Conservation (phyloP, 2,329 filamentous ascomycete genomes). For the Diatrype stigma region DNA sequence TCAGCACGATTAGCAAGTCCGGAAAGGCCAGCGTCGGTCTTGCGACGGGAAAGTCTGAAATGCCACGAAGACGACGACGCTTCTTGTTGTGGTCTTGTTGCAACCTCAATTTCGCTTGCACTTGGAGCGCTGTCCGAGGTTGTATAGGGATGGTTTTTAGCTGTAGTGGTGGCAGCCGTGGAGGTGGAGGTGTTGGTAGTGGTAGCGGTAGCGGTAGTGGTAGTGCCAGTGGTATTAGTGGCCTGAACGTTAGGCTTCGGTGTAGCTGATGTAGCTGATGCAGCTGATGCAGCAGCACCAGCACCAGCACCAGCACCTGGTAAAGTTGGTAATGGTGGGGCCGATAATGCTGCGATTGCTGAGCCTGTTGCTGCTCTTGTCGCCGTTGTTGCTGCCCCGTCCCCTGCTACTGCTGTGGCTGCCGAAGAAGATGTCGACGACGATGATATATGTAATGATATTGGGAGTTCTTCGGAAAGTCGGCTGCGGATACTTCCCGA, state of each 20-base stretch:
- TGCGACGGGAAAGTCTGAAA: too few relatives aligned
- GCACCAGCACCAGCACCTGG: not conserved
- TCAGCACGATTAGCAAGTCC: too few relatives aligned
- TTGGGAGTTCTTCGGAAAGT: not conserved
- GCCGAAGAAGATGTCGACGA: constrained; percentile 1
- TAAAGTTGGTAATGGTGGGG: not conserved
- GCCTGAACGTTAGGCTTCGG: not conserved
- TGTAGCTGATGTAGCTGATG: not conserved
- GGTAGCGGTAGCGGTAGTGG: not conserved
- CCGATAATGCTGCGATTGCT: not conserved
- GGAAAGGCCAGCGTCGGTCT: too few relatives aligned
- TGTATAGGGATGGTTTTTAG: too few relatives aligned
- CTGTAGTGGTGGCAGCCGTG: too few relatives aligned
- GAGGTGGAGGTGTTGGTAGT: too few relatives aligned
- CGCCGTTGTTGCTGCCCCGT: too few relatives aligned
- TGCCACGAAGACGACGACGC: too few relatives aligned
- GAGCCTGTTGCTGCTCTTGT: not conserved
- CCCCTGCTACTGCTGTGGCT: not conserved
- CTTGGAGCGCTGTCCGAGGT: too few relatives aligned
- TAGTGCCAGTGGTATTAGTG: not conserved
- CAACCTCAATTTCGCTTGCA: too few relatives aligned
- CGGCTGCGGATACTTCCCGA: not conserved
- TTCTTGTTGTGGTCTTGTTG: too few relatives aligned
- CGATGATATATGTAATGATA: not conserved
- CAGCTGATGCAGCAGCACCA: not conserved